A percentile compares a stretch with the other conserved stretches of the same genome.
Conservation (phyloP, 108 stramenopile species). For the Conticribra guillardii region DNA sequence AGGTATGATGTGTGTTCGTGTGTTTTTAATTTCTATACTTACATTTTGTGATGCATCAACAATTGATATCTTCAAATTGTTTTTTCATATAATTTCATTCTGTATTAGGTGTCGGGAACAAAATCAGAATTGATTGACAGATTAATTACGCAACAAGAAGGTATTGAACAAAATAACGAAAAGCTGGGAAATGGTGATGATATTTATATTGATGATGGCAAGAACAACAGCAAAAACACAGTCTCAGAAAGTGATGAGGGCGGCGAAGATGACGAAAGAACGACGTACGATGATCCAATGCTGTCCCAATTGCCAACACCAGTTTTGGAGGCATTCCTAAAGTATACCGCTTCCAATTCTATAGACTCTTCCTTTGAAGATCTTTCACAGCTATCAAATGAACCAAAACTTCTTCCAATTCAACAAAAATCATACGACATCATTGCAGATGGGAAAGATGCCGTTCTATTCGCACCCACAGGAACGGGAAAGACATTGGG, state of each 20-base stretch:
- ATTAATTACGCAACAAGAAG: constrained; percentile 23
- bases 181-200: too few species aligned
- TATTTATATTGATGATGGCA: constrained; percentile 4
- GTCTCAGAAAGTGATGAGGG: neutral
- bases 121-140: constrained; percentile 33
- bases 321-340: constrained; percentile 27
- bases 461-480: constrained; percentile 57
- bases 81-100: neutral
- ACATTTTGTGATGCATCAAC: too few species aligned
- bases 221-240: neutral
- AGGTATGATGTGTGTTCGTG: constrained; percentile 29
- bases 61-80: neutral
- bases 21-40: too few species aligned
- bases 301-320: constrained; percentile 11
- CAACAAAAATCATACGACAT: constrained; percentile 46
- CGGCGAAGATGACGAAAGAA: neutral
- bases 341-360: constrained; percentile 25
- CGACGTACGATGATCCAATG: constrained; percentile 5
- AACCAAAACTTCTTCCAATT: constrained; percentile 50
- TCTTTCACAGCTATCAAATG: too few species aligned
- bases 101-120: constrained; percentile 18
- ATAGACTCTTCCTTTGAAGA: too few species aligned
- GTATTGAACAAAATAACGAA: too few species aligned
- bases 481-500: constrained; percentile 57
- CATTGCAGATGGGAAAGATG: constrained; percentile 50